These are phyloP conservation scores for Ceriops tagal DNA, from an alignment of 345 rosid genomes.

Conservation along the genomic window DNA sequence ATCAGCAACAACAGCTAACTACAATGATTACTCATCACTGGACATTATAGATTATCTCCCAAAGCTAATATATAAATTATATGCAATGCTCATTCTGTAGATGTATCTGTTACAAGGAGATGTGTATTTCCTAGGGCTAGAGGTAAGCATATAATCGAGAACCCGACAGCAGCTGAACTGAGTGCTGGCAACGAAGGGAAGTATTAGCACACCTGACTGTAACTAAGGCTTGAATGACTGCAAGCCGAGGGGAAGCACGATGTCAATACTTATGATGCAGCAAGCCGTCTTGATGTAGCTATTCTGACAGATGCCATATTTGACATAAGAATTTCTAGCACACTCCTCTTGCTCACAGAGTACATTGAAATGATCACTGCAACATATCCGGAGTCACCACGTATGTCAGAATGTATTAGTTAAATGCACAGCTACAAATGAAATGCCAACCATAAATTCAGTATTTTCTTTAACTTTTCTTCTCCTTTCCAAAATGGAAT, in stretches of 20 bases:
- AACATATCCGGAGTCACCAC: neutral
- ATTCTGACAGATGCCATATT: neutral
- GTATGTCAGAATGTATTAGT: neutral
- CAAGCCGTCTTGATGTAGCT: neutral
- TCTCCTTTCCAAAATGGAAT: too few relatives aligned
- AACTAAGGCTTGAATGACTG: neutral
- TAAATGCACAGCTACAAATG: neutral
- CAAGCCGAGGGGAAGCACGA: neutral
- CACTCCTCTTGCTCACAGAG: neutral
- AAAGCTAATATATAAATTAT: neutral
- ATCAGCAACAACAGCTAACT: too few relatives aligned
- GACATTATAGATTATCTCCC: too few relatives aligned
- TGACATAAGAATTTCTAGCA: neutral
- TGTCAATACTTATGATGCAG: neutral
- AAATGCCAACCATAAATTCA: neutral
- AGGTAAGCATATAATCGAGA: neutral
- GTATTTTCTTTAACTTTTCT: too few relatives aligned
- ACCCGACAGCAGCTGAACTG: slow-evolving; percentile 2
- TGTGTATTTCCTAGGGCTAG: slow-evolving; percentile 2
- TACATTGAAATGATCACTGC: neutral
- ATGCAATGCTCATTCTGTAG: slow-evolving; percentile 3
- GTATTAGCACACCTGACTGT: neutral
- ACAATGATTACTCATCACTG: too few relatives aligned
- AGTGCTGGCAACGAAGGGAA: neutral
- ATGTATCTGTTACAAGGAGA: slow-evolving; percentile 1